Evolutionary conservation across 768 basidiomycete genomes (phyloP), one percentile per base, ranked within the genome.

Genomic region (Suillus sp.): DNA sequence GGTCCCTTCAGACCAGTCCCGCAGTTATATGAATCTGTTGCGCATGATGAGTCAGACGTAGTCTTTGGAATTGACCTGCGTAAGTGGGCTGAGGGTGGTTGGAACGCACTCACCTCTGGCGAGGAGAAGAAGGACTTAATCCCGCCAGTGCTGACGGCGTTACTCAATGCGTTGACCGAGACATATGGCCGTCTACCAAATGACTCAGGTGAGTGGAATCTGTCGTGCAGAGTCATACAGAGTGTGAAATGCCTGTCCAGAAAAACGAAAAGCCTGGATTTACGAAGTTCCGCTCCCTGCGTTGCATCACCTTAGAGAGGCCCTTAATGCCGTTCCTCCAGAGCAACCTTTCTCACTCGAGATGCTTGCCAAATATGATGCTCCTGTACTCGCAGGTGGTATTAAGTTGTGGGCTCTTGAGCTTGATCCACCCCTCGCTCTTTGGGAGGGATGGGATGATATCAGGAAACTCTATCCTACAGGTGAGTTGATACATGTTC

Each of bases 391-490:
- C 35, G 95, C 96, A 2, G 88, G 89, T 61, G 81, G 87, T 16
- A 76, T 96, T 71, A 98, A 96, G 77, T 78, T 99, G 16, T 98
- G 94, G 92, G 72, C 89, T 27, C 80, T 97, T n/a, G 96, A 99
- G 74, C 83, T 99, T 32, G 88, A 94, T 70, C 92, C 93, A 9
- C 95, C 96, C 32, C 74, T 97, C 13, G 84, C 86, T 20, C 78
- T 91, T 54, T 96, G 89, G 81, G 93, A 96, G 69, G 87, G 90
- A 51, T 99, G 95, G 92, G 94, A 96, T 48, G 95, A 97, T 35
- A 81, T 96, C 65, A 84, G 92, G 61, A 89, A 86, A 66, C 67
- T 97, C n/a, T 98, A 97, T 70, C 94, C 93, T 6, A 83, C 79
- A 40, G 84, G 83, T 82, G 56, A 35, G 80, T 68, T 27, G 62